A percentile compares a stretch with the other conserved stretches of the same genome.
phyloP scores from a whole-genome alignment of 1,284 basidiomycete species.

The Ustilago trichophora region DNA sequence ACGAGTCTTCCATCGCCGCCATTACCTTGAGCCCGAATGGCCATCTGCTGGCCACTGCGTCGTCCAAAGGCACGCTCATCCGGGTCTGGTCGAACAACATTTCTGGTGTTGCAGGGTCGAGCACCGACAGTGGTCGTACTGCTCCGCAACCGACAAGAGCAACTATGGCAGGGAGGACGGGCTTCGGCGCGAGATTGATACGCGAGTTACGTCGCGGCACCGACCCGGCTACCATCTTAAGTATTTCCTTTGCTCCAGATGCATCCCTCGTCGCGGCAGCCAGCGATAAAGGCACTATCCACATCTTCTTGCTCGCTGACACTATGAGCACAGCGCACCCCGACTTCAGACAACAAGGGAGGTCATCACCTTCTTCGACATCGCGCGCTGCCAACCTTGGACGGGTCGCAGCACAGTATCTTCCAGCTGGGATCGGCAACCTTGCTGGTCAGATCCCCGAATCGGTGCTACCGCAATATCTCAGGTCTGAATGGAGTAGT shows the following conservation, averaged over 20 bases:
- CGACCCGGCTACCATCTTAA: conserved; percentile 52
- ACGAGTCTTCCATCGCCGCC: conserved; percentile 45
- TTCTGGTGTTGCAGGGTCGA: background rate
- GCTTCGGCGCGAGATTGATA: conserved; percentile 33
- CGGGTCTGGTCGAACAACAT: conserved; percentile 51
- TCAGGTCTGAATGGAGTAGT: conserved; percentile 57
- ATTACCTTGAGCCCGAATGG: conserved; percentile 48
- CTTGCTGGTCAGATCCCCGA: conserved; percentile 48
- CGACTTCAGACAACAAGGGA: background rate
- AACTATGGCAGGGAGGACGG: conserved; percentile 25
- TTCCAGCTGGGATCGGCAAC: conserved; percentile 40
- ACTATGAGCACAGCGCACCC: background rate
- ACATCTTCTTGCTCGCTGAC: conserved; percentile 48
- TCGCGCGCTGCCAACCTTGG: conserved; percentile 26
- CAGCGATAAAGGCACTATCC: conserved; percentile 61
- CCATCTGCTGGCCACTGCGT: conserved; percentile 47
- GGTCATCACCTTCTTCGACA: background rate
- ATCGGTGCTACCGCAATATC: conserved; percentile 53
- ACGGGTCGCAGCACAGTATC: conserved; percentile 37
- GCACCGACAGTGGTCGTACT: too few relatives aligned
- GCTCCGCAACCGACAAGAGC: background rate
- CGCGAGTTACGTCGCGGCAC: conserved; percentile 56
- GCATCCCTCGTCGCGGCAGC: conserved; percentile 45
- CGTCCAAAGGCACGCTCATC: conserved; percentile 53
- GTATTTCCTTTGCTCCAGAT: conserved; percentile 55